Base-by-base conservation (phyloP, 208 protist genomes). In the Phytomonas sp. region DNA sequence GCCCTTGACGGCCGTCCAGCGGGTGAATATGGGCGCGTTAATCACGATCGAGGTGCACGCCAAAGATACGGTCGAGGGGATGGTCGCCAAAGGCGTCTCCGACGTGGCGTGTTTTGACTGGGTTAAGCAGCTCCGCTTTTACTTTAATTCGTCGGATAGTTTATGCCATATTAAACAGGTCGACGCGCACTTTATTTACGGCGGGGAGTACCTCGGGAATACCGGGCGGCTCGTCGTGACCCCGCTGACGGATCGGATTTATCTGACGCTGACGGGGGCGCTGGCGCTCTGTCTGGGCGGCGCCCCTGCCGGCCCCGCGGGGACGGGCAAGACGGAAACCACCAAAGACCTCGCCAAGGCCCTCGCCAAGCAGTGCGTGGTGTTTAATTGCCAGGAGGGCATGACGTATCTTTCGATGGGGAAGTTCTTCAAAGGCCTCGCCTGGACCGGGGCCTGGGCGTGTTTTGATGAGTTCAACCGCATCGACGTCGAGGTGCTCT, bases 391-490 rank as follows among this genome's bases (percentile, higher is more conserved):
- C 76, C 94, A 97, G 74, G 95, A 98, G 73, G 94, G 95, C 70
- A 96, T 98, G 90, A 97, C 95, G 31, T 97, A 94, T 82, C 73
- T 89, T 31, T 96, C 96, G 12, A 99, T 99, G 97, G 95, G 86
- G 61, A 98, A 98, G 84, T 98, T 99, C 78, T 99, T 99, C 86
- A 98, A 98, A 56, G 96, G 96, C 26, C 89, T 99, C 30, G 96
- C 94, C n/a, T 97, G 93, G 90, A 88, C 93, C 16, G 97, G 98
- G 40, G 97, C 98, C 29, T 99, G 97, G 97, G 92, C 96, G 14
- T 99, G 97, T 87, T 99, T 99, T 79, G 98, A 99, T 84, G 98
- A 99, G 87, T 99, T 99, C 88, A 99, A 99, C 81, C 92, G 98
- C 74, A 99, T 99, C 83, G 96, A 99, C 74, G 92, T 99, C 29